Evolutionary conservation across 2,329 filamentous ascomycete species (phyloP).

Genomic region (Pestalotiopsis sp.): DNA sequence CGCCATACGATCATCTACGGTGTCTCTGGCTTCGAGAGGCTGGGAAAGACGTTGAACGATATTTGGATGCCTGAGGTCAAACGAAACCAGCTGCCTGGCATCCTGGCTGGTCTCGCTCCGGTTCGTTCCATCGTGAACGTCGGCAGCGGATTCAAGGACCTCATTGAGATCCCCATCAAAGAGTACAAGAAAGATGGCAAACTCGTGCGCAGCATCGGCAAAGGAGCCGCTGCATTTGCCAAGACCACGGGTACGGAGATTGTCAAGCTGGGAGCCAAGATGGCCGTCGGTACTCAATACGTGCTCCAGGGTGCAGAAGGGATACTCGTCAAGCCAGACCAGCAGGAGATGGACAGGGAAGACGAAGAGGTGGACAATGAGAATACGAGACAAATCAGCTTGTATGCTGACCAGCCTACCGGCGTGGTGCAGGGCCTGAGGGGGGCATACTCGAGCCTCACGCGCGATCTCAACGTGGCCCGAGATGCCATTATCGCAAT

Average conservation of each 20-base stretch:
- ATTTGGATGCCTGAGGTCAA: slow-evolving; percentile 97
- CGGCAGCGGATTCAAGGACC: slow-evolving; percentile 80
- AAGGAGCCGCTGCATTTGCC: slow-evolving; percentile 87
- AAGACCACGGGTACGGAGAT: slow-evolving; percentile 92
- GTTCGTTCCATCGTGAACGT: slow-evolving; percentile 92
- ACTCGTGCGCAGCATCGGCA: slow-evolving; percentile 87
- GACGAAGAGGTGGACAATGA: slow-evolving; percentile 68
- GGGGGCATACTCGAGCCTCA: slow-evolving; percentile 80
- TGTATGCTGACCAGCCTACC: slow-evolving; percentile 93
- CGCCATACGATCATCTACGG: slow-evolving; percentile 93
- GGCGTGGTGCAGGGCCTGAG: slow-evolving; percentile 85
- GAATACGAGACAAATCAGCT: slow-evolving; percentile 77
- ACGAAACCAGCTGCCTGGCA: slow-evolving; percentile 82
- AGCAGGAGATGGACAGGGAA: slow-evolving; percentile 50
- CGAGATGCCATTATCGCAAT: slow-evolving; percentile 93
- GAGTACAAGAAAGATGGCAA: slow-evolving; percentile 96
- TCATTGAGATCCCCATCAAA: slow-evolving; percentile 85
- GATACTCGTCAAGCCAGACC: slow-evolving; percentile 59
- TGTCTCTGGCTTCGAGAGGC: slow-evolving; percentile 83
- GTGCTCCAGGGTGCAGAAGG: slow-evolving; percentile 87
- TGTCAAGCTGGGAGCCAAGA: slow-evolving; percentile 91
- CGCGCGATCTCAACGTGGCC: slow-evolving; percentile 84
- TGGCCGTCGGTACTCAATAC: slow-evolving; percentile 94
- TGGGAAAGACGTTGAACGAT: slow-evolving; percentile 89
- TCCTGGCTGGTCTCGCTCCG: slow-evolving; percentile 86